Base-by-base conservation (phyloP, 2,329 filamentous ascomycete genomes). In the Fusarium solani-melongenae region DNA sequence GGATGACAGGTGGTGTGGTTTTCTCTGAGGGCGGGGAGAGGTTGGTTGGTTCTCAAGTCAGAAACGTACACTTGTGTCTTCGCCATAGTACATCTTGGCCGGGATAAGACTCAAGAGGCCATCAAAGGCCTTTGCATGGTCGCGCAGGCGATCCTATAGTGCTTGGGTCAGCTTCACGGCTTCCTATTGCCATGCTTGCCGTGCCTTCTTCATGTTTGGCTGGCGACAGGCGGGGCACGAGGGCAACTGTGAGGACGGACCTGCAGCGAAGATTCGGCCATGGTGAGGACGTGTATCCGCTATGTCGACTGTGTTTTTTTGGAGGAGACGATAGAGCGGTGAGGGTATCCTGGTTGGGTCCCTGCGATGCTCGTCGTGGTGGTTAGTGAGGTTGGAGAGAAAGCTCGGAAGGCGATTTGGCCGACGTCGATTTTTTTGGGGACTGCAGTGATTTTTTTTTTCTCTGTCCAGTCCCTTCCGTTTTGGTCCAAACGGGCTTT, bases 81-180 rank as follows among this genome's bases (percentile, higher is more conserved):
- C 91, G 64, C 92, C 94, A 78, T 97, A 98, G 84, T 98, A 98
- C 78, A 94, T 91, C 83, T 96, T 95, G 70, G 94, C 94, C 44
- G 95, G 94, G 67, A 97, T 97, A 72, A 98, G 87, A 66, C 94
- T 96, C 81, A 98, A 86, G 60, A 98, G 86, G 53, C 94, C 94
- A 83, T 97, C 93, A 79, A 98, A 97, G 74, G 94, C 93, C 84
- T 94, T 90, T 73, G 93, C 84, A 75, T 89, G 86, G 72, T 85
- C 85, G 81, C 87, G 87, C 77, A 90, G 83, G 74, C 88, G 88
- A 79, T 89, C 87, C 88, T 90, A 70, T 70, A 53, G 55, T 33
- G 59, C 53, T 62, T 57, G 57, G 39, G 65, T 78, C 75, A 78
- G 77, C 61, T 75, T 65, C 36, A 60, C 65, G 62, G 66, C 63